Evolutionary conservation across 108 stramenopile genomes (phyloP).

Genomic region (Fragilariopsis cylindrus): DNA sequence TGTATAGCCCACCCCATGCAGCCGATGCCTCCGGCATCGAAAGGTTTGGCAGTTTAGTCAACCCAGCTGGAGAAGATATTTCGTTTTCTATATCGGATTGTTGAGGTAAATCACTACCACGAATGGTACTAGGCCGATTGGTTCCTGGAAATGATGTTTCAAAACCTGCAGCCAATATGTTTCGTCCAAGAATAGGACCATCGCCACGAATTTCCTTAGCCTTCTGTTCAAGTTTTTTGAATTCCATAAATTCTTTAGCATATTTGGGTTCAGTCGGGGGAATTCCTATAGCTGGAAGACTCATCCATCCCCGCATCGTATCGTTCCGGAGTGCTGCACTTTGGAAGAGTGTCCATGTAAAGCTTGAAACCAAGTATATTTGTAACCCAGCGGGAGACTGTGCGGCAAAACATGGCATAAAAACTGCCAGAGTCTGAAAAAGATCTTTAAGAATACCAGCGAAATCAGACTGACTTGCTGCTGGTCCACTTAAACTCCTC

Average conservation of each 20-base stretch:
- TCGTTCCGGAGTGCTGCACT: constrained; percentile 70
- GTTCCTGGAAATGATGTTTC: constrained; percentile 58
- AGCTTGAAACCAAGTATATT: constrained; percentile 75
- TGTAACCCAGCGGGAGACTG: constrained; percentile 81
- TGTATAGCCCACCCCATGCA: constrained; percentile 37
- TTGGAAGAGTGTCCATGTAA: constrained; percentile 79
- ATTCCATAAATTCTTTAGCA: constrained; percentile 71
- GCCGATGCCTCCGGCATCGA: constrained; percentile 22
- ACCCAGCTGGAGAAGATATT: background rate
- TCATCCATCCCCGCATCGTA: constrained; percentile 48
- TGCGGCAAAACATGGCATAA: constrained; percentile 87
- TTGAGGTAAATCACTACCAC: constrained; percentile 27
- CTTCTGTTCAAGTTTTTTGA: constrained; percentile 66
- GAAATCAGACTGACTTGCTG: constrained; percentile 62
- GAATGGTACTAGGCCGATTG: constrained; percentile 49
- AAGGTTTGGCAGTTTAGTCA: constrained; percentile 7
- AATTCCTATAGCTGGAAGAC: constrained; percentile 58
- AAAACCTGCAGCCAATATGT: constrained; percentile 51
- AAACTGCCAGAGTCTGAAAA: constrained; percentile 81
- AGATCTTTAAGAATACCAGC: constrained; percentile 67
- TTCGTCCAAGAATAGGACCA: constrained; percentile 45
- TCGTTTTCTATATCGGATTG: background rate
- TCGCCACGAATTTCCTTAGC: constrained; percentile 53
- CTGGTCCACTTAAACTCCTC: constrained; percentile 61
- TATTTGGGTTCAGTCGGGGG: constrained; percentile 62